Evolutionary conservation across 2,329 filamentous ascomycete genomes (phyloP).

Genomic region (Sphaerulina musiva): DNA sequence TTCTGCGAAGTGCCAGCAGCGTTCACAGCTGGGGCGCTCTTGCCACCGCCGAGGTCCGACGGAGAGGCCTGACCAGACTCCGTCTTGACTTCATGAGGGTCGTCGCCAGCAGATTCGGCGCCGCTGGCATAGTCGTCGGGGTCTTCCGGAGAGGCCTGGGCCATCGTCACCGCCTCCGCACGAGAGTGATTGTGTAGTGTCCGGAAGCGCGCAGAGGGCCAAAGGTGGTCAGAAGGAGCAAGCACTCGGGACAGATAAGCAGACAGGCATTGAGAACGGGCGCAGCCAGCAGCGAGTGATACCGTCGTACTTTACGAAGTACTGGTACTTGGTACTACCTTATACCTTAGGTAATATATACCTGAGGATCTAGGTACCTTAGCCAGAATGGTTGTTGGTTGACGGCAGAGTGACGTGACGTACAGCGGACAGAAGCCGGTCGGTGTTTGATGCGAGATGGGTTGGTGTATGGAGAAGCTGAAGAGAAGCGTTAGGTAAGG

Average conservation of each 20-base stretch:
- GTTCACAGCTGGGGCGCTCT: slow-evolving; percentile 22
- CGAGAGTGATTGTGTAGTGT: not conserved
- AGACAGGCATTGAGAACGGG: slow-evolving; percentile 1
- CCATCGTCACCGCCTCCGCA: slow-evolving; percentile 21
- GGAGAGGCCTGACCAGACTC: slow-evolving; percentile 27
- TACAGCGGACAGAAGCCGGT: not conserved
- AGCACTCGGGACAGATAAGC: not conserved
- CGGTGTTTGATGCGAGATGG: slow-evolving; percentile 1
- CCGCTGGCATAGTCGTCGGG: slow-evolving; percentile 31
- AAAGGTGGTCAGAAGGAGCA: not conserved
- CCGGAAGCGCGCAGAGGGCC: not conserved
- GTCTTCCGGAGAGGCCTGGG: slow-evolving; percentile 28
- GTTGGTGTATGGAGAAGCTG: too few relatives aligned
- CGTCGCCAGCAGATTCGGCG: slow-evolving; percentile 28
- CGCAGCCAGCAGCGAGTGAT: not conserved
- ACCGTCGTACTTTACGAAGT: too few relatives aligned
- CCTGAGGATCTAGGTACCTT: too few relatives aligned
- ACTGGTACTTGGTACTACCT: too few relatives aligned
- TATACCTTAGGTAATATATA: not conserved
- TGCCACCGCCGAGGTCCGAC: slow-evolving; percentile 11
- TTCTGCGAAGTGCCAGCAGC: slow-evolving; percentile 44
- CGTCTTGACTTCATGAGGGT: slow-evolving; percentile 27
- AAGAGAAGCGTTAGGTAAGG: too few relatives aligned
- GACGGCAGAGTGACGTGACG: slow-evolving; percentile 6
- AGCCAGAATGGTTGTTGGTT: not conserved